Percentiles rank a stretch among this genome's conserved stretches.
These are phyloP conservation scores for Leccinum uliginosum DNA, from an alignment of 768 basidiomycete species.

Conservation along the genomic window DNA sequence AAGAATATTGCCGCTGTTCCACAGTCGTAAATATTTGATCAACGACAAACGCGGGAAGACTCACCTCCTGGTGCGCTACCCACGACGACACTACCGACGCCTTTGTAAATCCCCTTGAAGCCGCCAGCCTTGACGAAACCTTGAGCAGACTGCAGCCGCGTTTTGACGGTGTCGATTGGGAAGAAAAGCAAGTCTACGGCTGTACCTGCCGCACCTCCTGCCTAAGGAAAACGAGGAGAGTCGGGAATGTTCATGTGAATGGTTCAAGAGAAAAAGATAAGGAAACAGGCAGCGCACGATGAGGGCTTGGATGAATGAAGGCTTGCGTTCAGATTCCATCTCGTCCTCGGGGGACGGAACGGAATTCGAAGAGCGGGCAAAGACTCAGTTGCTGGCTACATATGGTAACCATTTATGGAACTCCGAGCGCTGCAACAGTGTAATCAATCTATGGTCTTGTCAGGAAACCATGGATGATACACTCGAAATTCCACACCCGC, in stretches of 20 bases:
- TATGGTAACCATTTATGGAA: constrained; percentile 10
- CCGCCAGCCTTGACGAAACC: constrained; percentile 87
- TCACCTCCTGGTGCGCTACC: constrained; percentile 95
- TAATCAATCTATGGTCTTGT: not conserved
- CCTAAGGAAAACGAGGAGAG: constrained; percentile 39
- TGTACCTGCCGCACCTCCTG: constrained; percentile 88
- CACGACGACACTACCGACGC: constrained; percentile 89
- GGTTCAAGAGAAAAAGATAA: constrained; percentile 5
- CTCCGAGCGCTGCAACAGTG: no score
- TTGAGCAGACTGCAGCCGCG: constrained; percentile 83
- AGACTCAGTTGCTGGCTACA: not conserved
- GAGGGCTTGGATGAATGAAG: constrained; percentile 45
- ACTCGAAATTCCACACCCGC: constrained; percentile 40
- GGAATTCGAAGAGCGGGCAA: constrained; percentile 2
- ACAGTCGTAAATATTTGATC: not conserved
- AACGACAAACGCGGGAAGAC: constrained; percentile 7
- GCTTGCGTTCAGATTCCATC: constrained; percentile 32
- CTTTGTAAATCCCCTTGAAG: constrained; percentile 87
- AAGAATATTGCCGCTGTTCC: constrained; percentile 88
- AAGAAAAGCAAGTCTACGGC: constrained; percentile 95
- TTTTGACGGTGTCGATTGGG: constrained; percentile 96
- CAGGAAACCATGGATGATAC: constrained; percentile 53
- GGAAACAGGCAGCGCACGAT: constrained; percentile 32
- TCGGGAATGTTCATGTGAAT: constrained; percentile 11
- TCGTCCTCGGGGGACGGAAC: constrained; percentile 8